Base-by-base conservation (phyloP, 2,329 filamentous ascomycete species). In the Drechslerella dactyloides region DNA sequence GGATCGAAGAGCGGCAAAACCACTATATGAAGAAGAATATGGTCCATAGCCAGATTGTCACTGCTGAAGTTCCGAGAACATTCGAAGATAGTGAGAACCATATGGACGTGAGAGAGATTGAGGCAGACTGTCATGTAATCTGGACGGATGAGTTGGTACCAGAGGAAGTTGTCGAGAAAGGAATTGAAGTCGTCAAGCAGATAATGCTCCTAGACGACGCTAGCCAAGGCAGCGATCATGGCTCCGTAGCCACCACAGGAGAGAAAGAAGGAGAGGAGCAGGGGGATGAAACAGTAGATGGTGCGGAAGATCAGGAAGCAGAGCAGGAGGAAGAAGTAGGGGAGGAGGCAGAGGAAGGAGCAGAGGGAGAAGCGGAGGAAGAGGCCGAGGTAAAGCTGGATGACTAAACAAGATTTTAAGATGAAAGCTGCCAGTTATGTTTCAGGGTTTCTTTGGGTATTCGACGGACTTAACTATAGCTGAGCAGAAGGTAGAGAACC, bases 11-110 rank as follows among this genome's bases (percentile, higher is more conserved):
- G 17, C 27, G 68, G 2, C 6, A 65, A 11, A 72, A 72, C 35
- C 68, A 72, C 35, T 72, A 61, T n/a, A 72, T 72, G 68, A 72
- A 72, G 35, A 52, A 44, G n/a, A 65, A 65, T 57, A 72, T 72
- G 68, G 68, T 72, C 1, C 55, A 60, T 13, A 61, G 55, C 19
- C 68, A 72, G 44, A 72, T 72, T 17, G 51, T 72, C 13, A 72
- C 60, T 5, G 68, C 68, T 7, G 68, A 72, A 21, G 68, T 72
- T 21, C 68, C 68, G 35, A 65, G 19, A 21, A 61, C 52, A 3
- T n/a, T 30, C 11, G 27, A 35, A 5, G 55, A 44, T 33, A 27
- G 15, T 24, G 63, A 27, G 8, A 51, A 56, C 30, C 5, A 2
- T 11, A 19, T 4, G 33, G 51, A 42, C 17, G 63, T 55, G 15